Percentiles rank a stretch among this genome's conserved stretches.
Evolutionary conservation across 257 asterid genomes (phyloP).

Genomic region (Solanum ossicruentum): DNA sequence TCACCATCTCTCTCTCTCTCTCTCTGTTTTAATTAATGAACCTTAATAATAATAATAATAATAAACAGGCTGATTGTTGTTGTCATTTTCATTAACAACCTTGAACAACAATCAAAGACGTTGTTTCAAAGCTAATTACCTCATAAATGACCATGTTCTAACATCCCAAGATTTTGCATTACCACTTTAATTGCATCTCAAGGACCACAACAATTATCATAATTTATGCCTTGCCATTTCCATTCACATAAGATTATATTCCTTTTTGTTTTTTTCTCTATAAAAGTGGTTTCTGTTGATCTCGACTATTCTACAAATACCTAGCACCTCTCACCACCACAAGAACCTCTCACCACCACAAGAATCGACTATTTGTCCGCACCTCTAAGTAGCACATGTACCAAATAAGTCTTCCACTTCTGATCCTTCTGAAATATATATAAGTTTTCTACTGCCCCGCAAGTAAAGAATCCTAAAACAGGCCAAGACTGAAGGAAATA

Average conservation of each 20-base stretch:
- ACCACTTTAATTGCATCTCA: not conserved
- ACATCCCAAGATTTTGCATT: not conserved
- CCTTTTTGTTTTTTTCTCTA: not conserved
- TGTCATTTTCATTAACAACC: conserved; percentile 7
- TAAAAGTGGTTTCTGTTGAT: not conserved
- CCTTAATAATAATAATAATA: not conserved
- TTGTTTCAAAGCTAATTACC: not conserved
- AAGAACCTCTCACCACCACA: not conserved
- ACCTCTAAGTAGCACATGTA: no score
- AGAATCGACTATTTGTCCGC: not conserved
- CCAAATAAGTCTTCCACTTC: not conserved
- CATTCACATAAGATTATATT: not conserved
- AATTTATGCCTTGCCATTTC: not conserved
- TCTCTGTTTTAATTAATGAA: not conserved
- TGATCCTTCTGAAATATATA: not conserved
- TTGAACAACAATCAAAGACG: conserved; percentile 5
- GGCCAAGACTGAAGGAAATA: not conserved
- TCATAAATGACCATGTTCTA: not conserved
- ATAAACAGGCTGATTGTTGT: not conserved
- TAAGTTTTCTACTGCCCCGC: not conserved
- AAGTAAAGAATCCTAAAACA: not conserved
- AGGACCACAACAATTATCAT: not conserved
- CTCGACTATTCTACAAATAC: not conserved
- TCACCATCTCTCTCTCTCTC: not conserved
- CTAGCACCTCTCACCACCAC: not conserved